Evolutionary conservation across 2,329 filamentous ascomycete genomes (phyloP), one percentile per base, ranked within the genome.

Genomic region (Penicillium sp.): DNA sequence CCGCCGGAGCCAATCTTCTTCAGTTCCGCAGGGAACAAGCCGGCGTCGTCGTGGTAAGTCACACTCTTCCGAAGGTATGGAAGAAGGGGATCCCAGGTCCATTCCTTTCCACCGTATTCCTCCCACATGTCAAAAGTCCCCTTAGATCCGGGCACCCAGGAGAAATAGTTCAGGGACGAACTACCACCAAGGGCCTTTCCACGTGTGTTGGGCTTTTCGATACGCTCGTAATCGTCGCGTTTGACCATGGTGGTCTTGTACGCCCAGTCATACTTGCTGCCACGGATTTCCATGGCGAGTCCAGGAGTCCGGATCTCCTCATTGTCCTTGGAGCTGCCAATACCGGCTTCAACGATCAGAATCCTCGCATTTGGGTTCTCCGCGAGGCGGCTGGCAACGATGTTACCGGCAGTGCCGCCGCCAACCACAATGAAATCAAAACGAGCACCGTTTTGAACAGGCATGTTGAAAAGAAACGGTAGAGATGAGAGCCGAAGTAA

Each of bases 191-290:
- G 82, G 2, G 78, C 79, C 72, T 85, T 86, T 8, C 86, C 83
- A 41, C 85, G 80, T 8, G 85, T 86, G 68, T 88, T 87, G 48
- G 84, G 85, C 75, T 87, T 87, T 69, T 88, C 85, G 39, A 87
- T 76, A 10, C 86, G 83, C 53, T 82, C 82, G 67, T 87, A 88
- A 65, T 88, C 70, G 6, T 69, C 67, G n/a, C 69, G 69, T 50
- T 86, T 80, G 68, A 88, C 80, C 74, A 88, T 81, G 34, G 83
- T 86, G 1, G 83, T 84, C 75, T 88, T 87, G 73, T 86, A 88
- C 0, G 76, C 76, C 84, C 84, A 87, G 71, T 88, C 85, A 64
- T 86, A 81, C 65, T 85, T 72, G 68, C 81, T 83, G 38, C 78
- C 79, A 17, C 84, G 81, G 0, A 87, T 78, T 3, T 81, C 78